Evolutionary conservation across 1,139 yeast genomes (phyloP).

Genomic region (Pichia cactophila): DNA sequence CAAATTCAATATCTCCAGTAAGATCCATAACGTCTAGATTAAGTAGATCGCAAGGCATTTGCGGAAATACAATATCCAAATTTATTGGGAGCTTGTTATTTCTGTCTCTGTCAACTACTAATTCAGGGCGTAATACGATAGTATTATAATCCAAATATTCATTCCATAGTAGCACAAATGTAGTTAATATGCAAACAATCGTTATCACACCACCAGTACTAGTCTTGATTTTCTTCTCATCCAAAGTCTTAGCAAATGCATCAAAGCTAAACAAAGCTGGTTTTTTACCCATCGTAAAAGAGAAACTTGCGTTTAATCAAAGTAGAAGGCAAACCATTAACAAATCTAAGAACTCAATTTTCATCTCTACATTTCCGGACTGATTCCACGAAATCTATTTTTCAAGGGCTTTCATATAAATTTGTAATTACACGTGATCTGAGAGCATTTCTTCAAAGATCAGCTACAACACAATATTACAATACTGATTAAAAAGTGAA

Average conservation of each 20-base stretch:
- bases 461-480: neutral
- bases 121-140: constrained; percentile 65
- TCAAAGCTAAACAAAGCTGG: constrained; percentile 58
- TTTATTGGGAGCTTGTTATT: constrained; percentile 70
- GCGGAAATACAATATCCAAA: constrained; percentile 74
- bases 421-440: neutral
- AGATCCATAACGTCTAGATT: constrained; percentile 71
- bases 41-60: constrained; percentile 69
- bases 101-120: constrained; percentile 83
- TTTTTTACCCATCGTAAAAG: constrained; percentile 32
- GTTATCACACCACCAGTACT: constrained; percentile 88
- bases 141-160: constrained; percentile 72
- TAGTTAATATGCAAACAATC: constrained; percentile 55
- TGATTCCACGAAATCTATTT: neutral
- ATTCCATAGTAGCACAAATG: constrained; percentile 54
- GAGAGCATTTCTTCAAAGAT: too few relatives aligned
- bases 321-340: too few relatives aligned
- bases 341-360: too few relatives aligned
- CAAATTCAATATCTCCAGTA: constrained; percentile 76
- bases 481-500: neutral
- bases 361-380: too few relatives aligned
- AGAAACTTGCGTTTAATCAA: neutral
- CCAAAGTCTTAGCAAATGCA: constrained; percentile 90
- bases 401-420: too few relatives aligned
- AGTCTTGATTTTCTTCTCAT: constrained; percentile 84